phyloP scores from a whole-genome alignment of 1,139 yeast species.

The Geotrichum aggregatum region DNA sequence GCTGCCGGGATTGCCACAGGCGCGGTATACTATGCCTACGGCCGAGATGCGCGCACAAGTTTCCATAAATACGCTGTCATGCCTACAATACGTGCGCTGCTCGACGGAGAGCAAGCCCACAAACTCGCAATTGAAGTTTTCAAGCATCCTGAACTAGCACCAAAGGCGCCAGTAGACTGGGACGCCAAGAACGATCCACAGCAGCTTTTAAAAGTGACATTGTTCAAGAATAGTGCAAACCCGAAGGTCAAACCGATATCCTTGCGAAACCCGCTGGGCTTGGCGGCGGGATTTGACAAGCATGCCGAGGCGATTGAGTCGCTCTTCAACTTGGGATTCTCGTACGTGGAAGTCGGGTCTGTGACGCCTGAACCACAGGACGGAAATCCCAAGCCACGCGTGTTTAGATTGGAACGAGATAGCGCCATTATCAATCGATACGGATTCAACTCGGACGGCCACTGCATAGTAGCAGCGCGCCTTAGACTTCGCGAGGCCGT shows the following conservation, averaged over 20 bases:
- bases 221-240: conserved; percentile 31
- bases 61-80: conserved; percentile 74
- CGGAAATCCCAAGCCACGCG: conserved; percentile 88
- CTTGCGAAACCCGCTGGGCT: conserved; percentile 74
- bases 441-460: conserved; percentile 93
- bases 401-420: conserved; percentile 79
- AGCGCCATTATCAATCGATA: conserved; percentile 89
- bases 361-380: conserved; percentile 91
- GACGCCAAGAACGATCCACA: conserved; percentile 35
- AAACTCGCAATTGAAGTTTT: conserved; percentile 63
- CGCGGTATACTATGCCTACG: conserved; percentile 45
- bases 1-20: conserved; percentile 39
- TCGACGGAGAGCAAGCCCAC: conserved; percentile 85
- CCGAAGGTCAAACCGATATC: conserved; percentile 35
- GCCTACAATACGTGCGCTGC: conserved; percentile 66
- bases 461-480: conserved; percentile 62
- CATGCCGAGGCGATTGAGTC: conserved; percentile 92
- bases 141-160: conserved; percentile 46
- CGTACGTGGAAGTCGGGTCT: conserved; percentile 89
- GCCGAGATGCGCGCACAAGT: conserved; percentile 74
- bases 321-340: conserved; percentile 71
- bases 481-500: conserved; percentile 50
- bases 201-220: conserved; percentile 32
- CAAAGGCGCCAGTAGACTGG: conserved; percentile 33
- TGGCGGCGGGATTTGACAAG: conserved; percentile 95